These are phyloP conservation scores for Aspergillus proliferans DNA, from an alignment of 2,329 filamentous ascomycete species.

Conservation along the genomic window DNA sequence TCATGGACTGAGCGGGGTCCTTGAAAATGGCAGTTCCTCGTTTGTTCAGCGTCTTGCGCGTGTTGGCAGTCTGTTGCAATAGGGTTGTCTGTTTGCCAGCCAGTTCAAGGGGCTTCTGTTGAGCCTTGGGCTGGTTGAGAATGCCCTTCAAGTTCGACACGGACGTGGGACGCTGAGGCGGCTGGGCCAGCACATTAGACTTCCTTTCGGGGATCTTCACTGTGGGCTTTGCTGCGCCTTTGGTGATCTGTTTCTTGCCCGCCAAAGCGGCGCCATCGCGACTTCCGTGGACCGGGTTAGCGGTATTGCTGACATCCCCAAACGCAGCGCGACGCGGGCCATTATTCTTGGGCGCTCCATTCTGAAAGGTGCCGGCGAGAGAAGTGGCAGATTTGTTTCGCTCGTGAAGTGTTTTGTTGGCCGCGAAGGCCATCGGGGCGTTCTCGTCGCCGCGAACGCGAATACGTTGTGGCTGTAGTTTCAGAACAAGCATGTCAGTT, in stretches of 20 bases:
- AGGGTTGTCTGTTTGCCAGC: slow-evolving; percentile 22
- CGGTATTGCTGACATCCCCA: slow-evolving; percentile 72
- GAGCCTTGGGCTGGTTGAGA: slow-evolving; percentile 14
- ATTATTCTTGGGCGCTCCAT: slow-evolving; percentile 54
- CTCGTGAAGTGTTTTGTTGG: slow-evolving; percentile 63
- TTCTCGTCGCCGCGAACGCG: slow-evolving; percentile 67
- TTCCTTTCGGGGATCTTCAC: slow-evolving; percentile 34
- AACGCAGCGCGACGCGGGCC: slow-evolving; percentile 71
- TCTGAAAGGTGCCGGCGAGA: slow-evolving; percentile 50
- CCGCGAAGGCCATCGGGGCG: slow-evolving; percentile 41
- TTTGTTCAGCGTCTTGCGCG: slow-evolving; percentile 47
- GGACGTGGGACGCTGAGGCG: slow-evolving; percentile 56
- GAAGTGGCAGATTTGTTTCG: slow-evolving; percentile 72
- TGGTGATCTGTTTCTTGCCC: slow-evolving; percentile 39
- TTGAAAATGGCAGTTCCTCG: slow-evolving; percentile 51
- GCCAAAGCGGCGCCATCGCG: slow-evolving; percentile 54
- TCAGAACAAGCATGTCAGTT: slow-evolving; percentile 9
- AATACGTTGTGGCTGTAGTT: slow-evolving; percentile 61
- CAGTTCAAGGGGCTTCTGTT: slow-evolving; percentile 25
- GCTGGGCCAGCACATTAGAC: slow-evolving; percentile 46
- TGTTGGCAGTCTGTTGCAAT: slow-evolving; percentile 27
- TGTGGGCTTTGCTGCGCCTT: slow-evolving; percentile 24
- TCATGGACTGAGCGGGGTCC: slow-evolving; percentile 38
- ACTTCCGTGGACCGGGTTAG: slow-evolving; percentile 30
- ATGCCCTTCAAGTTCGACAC: slow-evolving; percentile 34